Conservation (phyloP, 2,329 filamentous ascomycete species). For the Leptoxyphium fumago region DNA sequence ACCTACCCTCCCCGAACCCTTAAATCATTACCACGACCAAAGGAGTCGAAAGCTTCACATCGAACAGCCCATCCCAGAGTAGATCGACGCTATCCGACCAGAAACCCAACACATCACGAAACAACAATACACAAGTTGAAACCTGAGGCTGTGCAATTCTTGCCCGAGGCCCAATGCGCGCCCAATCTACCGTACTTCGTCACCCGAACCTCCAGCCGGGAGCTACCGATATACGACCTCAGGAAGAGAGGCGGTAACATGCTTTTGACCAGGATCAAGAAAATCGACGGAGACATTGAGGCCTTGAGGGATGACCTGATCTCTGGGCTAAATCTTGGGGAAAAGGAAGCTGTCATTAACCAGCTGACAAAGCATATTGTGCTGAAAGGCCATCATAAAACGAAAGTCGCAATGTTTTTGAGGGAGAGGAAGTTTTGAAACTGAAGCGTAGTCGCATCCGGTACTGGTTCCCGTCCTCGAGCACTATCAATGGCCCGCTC, state of each 20-base stretch:
- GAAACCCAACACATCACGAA: conserved; percentile 13
- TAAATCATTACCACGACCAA: conserved; percentile 21
- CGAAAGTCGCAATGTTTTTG: conserved; percentile 20
- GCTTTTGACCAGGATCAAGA: conserved; percentile 60
- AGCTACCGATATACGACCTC: conserved; percentile 64
- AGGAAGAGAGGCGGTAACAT: conserved; percentile 62
- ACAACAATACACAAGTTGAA: conserved; percentile 9
- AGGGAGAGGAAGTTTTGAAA: conserved; percentile 21
- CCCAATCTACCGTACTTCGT: conserved; percentile 53
- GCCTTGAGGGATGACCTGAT: conserved; percentile 51
- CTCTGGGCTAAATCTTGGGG: conserved; percentile 30
- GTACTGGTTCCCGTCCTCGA: too few species aligned
- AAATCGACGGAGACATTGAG: conserved; percentile 57
- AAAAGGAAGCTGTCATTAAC: conserved; percentile 41
- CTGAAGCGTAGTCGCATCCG: not conserved
- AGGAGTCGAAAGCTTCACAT: conserved; percentile 21
- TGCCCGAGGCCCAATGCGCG: conserved; percentile 19
- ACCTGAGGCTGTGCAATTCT: conserved; percentile 10
- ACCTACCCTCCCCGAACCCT: conserved; percentile 18
- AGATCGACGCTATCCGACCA: conserved; percentile 20
- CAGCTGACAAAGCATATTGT: conserved; percentile 56
- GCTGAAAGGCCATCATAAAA: conserved; percentile 38
- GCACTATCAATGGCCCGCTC: too few species aligned
- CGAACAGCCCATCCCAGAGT: conserved; percentile 19
- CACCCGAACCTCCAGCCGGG: conserved; percentile 51